Evolutionary conservation across 2,329 filamentous ascomycete species (phyloP), one percentile per base, ranked within the genome.

Genomic region (Coniochaeta hoffmannii): DNA sequence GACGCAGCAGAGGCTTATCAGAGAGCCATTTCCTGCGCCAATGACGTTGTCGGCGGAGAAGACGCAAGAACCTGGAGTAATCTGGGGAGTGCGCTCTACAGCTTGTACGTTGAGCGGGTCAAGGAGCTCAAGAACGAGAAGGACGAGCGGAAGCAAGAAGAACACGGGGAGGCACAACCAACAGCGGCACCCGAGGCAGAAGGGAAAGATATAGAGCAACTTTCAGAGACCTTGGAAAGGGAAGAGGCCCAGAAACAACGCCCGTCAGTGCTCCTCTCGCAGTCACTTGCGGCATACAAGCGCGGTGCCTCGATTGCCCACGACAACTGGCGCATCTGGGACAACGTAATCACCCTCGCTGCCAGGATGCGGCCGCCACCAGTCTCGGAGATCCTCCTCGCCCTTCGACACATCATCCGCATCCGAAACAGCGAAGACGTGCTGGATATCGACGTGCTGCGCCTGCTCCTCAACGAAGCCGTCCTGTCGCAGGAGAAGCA

Each of bases 61-160:
- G 92, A 97, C 66, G 93, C 92, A 0, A 85, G 96, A 65, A 90
- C 90, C 0, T 99, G 94, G 90, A 95, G 89, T 64, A 99, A 99
- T 66, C 79, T 99, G 22, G 94, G 92, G 0, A 91, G 88, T 1
- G 87, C 93, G 0, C 79, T 97, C 1, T 82, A 89, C 61, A 87
- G 85, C 57, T 74, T 88, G 59, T 91, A 81, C 69, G 78, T 74
- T 44, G 80, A 83, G 63, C 69, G 76, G 0, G 60, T 76, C 4
- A 71, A 76, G 3, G 71, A 73, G 53, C 58, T 66, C n/a, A 65
- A 71, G 50, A 59, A 67, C 26, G 57, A 61, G 19, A 58, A 63
- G 17, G 60, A 64, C 34, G 56, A 62, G 12, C 17, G 19, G 53
- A 53, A 41, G 44, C 53, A 49, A 56, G 53, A 38, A 1, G 60